phyloP scores from a whole-genome alignment of 148 eudicot species.

The Rhododendron griersonianum region DNA sequence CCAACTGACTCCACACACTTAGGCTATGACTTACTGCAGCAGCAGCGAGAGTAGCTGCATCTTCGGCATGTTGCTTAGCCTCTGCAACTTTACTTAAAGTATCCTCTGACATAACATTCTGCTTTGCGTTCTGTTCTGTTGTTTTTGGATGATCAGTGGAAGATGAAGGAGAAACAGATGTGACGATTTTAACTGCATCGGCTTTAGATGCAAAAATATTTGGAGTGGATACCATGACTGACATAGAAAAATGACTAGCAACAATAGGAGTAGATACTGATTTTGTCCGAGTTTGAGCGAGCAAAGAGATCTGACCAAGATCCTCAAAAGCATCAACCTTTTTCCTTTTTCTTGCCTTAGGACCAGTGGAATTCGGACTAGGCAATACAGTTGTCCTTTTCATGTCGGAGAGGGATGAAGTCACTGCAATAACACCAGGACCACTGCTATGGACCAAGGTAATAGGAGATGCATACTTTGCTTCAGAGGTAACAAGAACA shows the following conservation, averaged over 20 bases:
- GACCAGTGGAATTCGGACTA: constrained; percentile 41
- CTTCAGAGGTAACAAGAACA: constrained; percentile 26
- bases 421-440: constrained; percentile 29
- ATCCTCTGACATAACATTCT: constrained; percentile 35
- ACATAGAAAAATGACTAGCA: constrained; percentile 33
- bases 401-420: constrained; percentile 29
- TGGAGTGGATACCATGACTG: constrained; percentile 37
- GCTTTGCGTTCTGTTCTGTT: constrained; percentile 27
- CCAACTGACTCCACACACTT: constrained; percentile 67
- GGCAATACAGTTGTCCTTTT: constrained; percentile 23
- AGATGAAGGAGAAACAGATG: constrained; percentile 26
- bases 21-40: constrained; percentile 57
- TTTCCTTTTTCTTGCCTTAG: constrained; percentile 78
- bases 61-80: constrained; percentile 72
- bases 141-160: constrained; percentile 23
- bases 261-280: constrained; percentile 22
- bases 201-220: constrained; percentile 25
- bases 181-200: constrained; percentile 22
- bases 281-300: constrained; percentile 29
- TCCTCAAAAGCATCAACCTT: constrained; percentile 35
- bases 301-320: constrained; percentile 20
- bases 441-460: constrained; percentile 31
- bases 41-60: constrained; percentile 67
- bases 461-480: constrained; percentile 39
- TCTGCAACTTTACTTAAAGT: constrained; percentile 49